Conservation (phyloP, 1,284 basidiomycete genomes). For the Pyrrhoderma lamaoense region DNA sequence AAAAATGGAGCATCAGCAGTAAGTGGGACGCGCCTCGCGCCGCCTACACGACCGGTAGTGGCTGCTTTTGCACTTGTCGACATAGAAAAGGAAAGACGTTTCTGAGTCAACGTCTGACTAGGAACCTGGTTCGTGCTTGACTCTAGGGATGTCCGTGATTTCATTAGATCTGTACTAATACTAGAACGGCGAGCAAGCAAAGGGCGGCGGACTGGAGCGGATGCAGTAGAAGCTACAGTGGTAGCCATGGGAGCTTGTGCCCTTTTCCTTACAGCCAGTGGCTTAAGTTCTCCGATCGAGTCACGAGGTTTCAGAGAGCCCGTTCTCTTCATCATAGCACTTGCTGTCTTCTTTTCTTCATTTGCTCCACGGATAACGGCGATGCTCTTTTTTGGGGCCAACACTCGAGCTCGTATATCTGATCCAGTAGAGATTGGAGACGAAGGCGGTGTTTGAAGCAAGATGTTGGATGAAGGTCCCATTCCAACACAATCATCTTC, state of each 20-base stretch:
- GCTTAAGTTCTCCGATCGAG: background rate
- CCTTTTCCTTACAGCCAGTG: constrained; percentile 4
- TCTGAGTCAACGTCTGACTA: background rate
- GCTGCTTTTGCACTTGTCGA: constrained; percentile 6
- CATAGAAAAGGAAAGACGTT: constrained; percentile 3
- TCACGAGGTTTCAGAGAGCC: background rate
- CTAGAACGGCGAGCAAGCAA: background rate
- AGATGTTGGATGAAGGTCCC: background rate
- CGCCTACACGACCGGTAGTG: constrained; percentile 1
- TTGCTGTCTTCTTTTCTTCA: too few relatives aligned
- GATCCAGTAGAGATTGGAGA: background rate
- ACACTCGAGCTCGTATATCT: background rate
- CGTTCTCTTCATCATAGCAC: background rate
- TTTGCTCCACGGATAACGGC: background rate
- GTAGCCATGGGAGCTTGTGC: background rate
- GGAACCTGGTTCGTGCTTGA: background rate
- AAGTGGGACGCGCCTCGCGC: constrained; percentile 14
- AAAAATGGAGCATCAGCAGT: constrained; percentile 9
- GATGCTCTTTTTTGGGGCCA: constrained; percentile 7
- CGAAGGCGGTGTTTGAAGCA: constrained; percentile 8
- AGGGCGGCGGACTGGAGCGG: background rate
- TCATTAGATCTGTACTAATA: constrained; percentile 1
- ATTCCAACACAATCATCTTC: too few relatives aligned
- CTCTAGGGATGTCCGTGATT: background rate
- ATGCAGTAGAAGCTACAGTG: background rate